Evolutionary conservation across 2,329 filamentous ascomycete genomes (phyloP), one percentile per base, ranked within the genome.

Genomic region (Sarocladium kiliense): DNA sequence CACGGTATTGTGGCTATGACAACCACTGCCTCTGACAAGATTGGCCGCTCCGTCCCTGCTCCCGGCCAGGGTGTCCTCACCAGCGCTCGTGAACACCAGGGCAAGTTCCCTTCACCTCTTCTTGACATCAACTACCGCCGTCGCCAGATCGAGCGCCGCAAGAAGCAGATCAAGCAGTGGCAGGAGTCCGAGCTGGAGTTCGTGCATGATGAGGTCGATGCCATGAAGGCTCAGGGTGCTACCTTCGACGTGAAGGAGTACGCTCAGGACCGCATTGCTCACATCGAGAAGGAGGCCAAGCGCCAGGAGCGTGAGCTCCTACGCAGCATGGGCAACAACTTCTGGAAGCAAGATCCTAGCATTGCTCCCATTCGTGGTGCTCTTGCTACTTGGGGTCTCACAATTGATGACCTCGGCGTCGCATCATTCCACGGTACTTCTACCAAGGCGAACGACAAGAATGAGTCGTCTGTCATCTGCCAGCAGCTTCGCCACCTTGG

Each of bases 371-470:
- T 99, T 42, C 92, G 94, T 70, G 94, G 94, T 74, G 91, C 94
- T 57, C 84, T 99, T 60, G 95, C 94, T 51, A 97, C 93, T 11
- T 99, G 94, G 94, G 94, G 93, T 69, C 87, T 99, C 55, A 97
- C 94, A 12, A 90, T 99, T 61, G 94, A 99, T 67, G 94, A 99
- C 66, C 85, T 99, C 34, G 88, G 81, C 63, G 91, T 99, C 60
- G 93, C 94, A 16, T 97, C 94, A 14, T 97, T 97, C 89, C 94
- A 99, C 78, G 94, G 94, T 66, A 99, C 94, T 39, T 97, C 94
- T 1, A 99, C 94, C 61, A 91, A 96, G 69, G 94, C 94, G 63
- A 99, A 99, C 73, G 94, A 99, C 79, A 97, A 97, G 86, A 99
- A 99, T 74, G 94, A 99, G 73, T 97, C 94, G 18, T 92, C 92